phyloP scores from a whole-genome alignment of 768 basidiomycete genomes.

The Russula virescens region DNA sequence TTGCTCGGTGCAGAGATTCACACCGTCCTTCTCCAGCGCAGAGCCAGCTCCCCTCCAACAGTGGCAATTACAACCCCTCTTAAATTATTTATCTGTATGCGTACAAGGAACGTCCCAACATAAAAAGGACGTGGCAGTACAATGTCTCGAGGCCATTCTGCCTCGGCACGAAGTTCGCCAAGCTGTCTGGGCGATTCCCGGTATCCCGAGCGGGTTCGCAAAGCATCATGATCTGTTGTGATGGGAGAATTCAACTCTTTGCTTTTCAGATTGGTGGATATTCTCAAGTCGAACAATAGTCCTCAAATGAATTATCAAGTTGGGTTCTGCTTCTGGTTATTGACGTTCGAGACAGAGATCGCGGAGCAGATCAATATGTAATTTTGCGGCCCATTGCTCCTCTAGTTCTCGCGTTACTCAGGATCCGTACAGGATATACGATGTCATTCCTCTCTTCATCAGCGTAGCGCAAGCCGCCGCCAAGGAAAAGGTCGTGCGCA shows the following conservation, averaged over 20 bases:
- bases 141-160: conserved; percentile 81
- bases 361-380: conserved; percentile 87
- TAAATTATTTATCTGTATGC: conserved; percentile 29
- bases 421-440: conserved; percentile 62
- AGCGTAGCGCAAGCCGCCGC: conserved; percentile 82
- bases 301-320: conserved; percentile 97
- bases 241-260: not conserved
- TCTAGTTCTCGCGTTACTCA: not conserved
- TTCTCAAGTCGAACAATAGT: conserved; percentile 70
- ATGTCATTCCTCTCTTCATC: conserved; percentile 79
- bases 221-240: conserved; percentile 20
- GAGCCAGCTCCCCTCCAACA: conserved; percentile 28
- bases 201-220: conserved; percentile 59
- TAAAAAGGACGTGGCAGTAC: conserved; percentile 85
- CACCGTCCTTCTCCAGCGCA: conserved; percentile 23
- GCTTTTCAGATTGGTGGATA: conserved; percentile 69
- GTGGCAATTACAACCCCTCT: conserved; percentile 34
- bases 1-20: not conserved
- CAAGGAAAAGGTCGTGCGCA: conserved; percentile 95
- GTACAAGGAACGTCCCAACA: conserved; percentile 43
- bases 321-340: conserved; percentile 86
- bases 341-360: conserved; percentile 84
- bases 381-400: conserved; percentile 24
- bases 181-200: conserved; percentile 72
- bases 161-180: conserved; percentile 74